Conservation (phyloP, 2,329 filamentous ascomycete species). For the Coniochaeta sp. region DNA sequence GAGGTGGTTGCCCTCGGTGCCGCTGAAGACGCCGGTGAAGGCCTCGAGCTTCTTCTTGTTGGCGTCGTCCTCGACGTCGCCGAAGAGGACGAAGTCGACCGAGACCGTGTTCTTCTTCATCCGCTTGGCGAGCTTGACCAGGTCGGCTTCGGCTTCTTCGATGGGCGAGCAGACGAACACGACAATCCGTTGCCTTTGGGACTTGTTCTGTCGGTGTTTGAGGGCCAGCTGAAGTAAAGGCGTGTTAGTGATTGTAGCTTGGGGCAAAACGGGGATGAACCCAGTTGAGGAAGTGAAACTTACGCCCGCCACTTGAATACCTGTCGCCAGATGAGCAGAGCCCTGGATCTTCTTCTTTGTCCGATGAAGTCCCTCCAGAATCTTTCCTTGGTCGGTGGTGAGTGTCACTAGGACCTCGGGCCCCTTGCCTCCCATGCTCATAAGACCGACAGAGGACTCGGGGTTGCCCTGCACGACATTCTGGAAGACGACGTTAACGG, state of each 20-base stretch:
- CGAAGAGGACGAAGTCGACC: conserved; percentile 92
- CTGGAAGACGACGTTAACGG: conserved; percentile 90
- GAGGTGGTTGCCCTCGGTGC: conserved; percentile 83
- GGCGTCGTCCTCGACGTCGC: conserved; percentile 84
- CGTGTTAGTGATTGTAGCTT: neutral
- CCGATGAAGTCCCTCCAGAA: conserved; percentile 83
- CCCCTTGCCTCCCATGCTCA: conserved; percentile 98
- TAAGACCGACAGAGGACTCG: conserved; percentile 92
- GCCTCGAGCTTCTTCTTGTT: conserved; percentile 86
- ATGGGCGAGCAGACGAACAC: conserved; percentile 94
- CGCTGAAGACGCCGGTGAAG: conserved; percentile 91
- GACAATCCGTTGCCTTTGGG: conserved; percentile 92
- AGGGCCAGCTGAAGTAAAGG: conserved; percentile 66
- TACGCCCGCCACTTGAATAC: conserved; percentile 92
- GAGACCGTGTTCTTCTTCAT: conserved; percentile 98
- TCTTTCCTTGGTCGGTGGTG: conserved; percentile 92
- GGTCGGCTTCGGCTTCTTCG: conserved; percentile 79
- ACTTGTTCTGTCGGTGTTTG: conserved; percentile 97
- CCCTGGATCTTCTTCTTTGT: conserved; percentile 90
- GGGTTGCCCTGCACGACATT: conserved; percentile 93
- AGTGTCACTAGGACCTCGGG: conserved; percentile 95
- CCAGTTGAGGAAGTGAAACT: conserved; percentile 25
- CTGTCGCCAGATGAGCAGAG: conserved; percentile 79
- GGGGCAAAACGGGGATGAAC: neutral
- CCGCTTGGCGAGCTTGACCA: conserved; percentile 87